A percentile compares a stretch with the other conserved stretches of the same genome.
These are phyloP conservation scores for Neolentinus lepideus DNA, from an alignment of 1,284 basidiomycete genomes.

Conservation along the genomic window DNA sequence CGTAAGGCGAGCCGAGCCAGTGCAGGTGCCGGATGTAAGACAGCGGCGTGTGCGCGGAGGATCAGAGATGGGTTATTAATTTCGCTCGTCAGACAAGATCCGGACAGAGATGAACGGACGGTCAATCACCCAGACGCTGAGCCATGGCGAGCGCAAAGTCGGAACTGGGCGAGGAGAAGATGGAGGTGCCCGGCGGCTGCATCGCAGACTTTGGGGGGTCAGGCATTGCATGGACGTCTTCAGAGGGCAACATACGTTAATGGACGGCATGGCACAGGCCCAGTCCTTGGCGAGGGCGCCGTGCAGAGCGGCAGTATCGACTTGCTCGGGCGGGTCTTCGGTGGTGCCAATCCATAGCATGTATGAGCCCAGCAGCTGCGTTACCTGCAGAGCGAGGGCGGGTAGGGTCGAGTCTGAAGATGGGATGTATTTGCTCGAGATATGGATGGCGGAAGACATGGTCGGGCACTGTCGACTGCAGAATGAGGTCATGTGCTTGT, in stretches of 20 bases:
- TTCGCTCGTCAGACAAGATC: not conserved
- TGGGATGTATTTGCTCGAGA: conserved; percentile 38
- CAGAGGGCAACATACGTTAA: conserved; percentile 26
- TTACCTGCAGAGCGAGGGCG: conserved; percentile 63
- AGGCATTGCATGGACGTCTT: not conserved
- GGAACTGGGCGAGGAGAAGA: conserved; percentile 58
- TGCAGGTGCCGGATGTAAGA: not conserved
- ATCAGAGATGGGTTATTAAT: not conserved
- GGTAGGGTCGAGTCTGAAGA: conserved; percentile 43
- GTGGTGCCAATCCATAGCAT: conserved; percentile 78
- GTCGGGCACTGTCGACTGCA: not conserved
- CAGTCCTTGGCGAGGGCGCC: conserved; percentile 69
- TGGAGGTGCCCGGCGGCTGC: conserved; percentile 49
- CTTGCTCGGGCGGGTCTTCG: conserved; percentile 39
- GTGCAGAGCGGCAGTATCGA: conserved; percentile 36
- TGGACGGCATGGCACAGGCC: conserved; percentile 77
- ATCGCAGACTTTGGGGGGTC: conserved; percentile 24
- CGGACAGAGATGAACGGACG: not conserved
- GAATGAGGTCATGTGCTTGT: not conserved
- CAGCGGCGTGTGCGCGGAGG: not conserved
- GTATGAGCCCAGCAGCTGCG: conserved; percentile 63
- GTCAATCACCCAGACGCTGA: conserved; percentile 64
- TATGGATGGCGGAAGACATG: conserved; percentile 15
- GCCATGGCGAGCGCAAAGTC: conserved; percentile 70
- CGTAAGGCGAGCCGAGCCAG: conserved; percentile 1